phyloP scores from a whole-genome alignment of 108 stramenopile genomes.

The Cylindrotheca closterium region DNA sequence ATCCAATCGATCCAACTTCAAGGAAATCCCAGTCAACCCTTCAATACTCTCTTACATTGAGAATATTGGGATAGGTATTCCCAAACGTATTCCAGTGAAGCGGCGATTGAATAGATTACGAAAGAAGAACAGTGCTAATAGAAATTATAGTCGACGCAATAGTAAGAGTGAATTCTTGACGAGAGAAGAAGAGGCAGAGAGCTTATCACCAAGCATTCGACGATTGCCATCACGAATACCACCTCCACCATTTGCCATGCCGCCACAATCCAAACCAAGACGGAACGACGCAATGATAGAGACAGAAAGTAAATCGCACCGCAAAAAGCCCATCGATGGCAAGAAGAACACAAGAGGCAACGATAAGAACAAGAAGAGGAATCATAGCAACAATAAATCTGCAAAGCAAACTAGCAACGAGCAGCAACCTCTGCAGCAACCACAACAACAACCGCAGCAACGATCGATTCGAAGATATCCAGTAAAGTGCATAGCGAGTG shows the following conservation, averaged over 20 bases:
- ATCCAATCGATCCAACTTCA: no score
- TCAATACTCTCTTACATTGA: conserved; percentile 62
- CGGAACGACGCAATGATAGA: no score
- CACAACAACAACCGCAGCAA: background rate
- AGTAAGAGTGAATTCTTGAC: background rate
- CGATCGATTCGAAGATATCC: conserved; percentile 17
- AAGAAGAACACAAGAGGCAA: background rate
- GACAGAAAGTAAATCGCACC: no score
- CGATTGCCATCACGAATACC: conserved; percentile 8
- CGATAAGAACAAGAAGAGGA: no score
- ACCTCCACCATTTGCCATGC: conserved; percentile 6
- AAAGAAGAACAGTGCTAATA: background rate
- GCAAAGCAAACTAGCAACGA: no score
- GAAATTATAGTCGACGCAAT: background rate
- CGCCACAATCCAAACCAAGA: background rate
- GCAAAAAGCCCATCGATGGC: no score
- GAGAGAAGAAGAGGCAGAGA: conserved; percentile 12
- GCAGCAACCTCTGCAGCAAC: background rate
- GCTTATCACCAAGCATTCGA: conserved; percentile 17
- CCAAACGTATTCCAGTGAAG: conserved; percentile 11
- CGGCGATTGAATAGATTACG: conserved; percentile 21
- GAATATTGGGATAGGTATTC: conserved; percentile 63
- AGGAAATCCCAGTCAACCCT: conserved; percentile 53
- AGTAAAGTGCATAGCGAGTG: conserved; percentile 52
- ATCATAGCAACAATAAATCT: no score